phyloP scores from a whole-genome alignment of 23 red algal species.

The Gracilaria domingensis region DNA sequence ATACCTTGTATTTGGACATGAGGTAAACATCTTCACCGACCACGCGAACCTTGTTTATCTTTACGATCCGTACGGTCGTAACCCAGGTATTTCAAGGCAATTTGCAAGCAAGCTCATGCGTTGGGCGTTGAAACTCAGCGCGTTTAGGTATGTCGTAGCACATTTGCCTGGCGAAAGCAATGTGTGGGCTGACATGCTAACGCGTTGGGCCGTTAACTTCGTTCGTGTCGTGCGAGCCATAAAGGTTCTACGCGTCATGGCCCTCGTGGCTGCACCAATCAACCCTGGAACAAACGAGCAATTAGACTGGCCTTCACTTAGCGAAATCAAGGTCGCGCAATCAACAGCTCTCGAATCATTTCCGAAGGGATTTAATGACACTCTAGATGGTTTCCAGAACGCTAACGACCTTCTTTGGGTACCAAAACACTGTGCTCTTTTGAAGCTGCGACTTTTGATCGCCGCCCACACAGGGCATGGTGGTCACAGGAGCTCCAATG shows the following conservation, averaged over 20 bases:
- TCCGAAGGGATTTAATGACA: not conserved
- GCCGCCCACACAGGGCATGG: not conserved
- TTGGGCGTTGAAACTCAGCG: slow-evolving; percentile 15
- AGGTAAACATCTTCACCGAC: slow-evolving; percentile 40
- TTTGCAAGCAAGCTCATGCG: slow-evolving; percentile 40
- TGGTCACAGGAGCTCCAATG: too few relatives aligned
- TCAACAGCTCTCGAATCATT: not conserved
- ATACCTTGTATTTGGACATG: slow-evolving; percentile 11
- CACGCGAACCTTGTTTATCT: slow-evolving; percentile 30
- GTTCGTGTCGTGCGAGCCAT: not conserved
- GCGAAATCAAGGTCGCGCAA: not conserved
- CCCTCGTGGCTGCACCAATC: not conserved
- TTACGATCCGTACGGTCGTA: slow-evolving; percentile 27
- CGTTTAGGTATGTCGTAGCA: slow-evolving; percentile 10
- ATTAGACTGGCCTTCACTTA: not conserved
- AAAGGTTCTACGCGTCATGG: too few relatives aligned
- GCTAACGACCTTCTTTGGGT: not conserved
- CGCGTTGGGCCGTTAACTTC: slow-evolving; percentile 24
- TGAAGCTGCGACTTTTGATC: not conserved
- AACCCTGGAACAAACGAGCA: not conserved
- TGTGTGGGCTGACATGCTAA: slow-evolving; percentile 28
- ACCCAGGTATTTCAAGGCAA: slow-evolving; percentile 9
- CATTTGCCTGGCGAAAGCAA: not conserved
- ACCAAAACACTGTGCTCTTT: not conserved
- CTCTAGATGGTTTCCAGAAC: not conserved